Conservation (phyloP, 2,329 filamentous ascomycete species). For the Talaromyces rugulosus region DNA sequence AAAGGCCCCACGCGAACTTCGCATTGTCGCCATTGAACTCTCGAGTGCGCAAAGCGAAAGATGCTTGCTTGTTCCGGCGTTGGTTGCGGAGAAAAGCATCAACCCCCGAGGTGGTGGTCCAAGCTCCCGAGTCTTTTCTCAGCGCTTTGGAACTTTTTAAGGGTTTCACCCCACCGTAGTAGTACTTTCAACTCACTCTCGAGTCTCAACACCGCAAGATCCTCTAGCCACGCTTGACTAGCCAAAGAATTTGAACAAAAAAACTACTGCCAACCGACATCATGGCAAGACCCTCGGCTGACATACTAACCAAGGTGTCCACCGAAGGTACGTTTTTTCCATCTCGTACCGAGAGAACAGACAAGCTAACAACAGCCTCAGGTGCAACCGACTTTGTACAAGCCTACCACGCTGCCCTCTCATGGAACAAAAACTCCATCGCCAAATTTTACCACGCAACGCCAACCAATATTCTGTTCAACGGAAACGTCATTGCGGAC, state of each 20-base stretch:
- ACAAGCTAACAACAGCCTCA: constrained; percentile 25
- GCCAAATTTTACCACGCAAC: constrained; percentile 64
- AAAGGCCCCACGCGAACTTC: constrained; percentile 22
- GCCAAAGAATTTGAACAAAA: background rate
- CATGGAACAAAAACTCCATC: constrained; percentile 55
- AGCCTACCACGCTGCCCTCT: constrained; percentile 71
- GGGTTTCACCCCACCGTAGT: background rate
- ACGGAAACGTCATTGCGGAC: constrained; percentile 64
- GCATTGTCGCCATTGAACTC: constrained; percentile 8
- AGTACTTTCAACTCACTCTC: background rate
- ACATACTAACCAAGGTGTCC: constrained; percentile 37
- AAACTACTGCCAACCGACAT: background rate
- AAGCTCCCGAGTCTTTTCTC: constrained; percentile 22
- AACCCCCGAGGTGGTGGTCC: constrained; percentile 30
- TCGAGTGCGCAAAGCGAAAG: background rate
- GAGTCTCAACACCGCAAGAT: background rate
- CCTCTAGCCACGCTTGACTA: background rate
- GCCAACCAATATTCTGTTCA: constrained; percentile 68
- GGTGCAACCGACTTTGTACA: constrained; percentile 69
- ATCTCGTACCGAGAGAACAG: background rate
- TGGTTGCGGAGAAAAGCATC: constrained; percentile 10
- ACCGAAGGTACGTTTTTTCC: constrained; percentile 33
- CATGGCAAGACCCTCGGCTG: constrained; percentile 31
- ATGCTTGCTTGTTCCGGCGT: background rate
- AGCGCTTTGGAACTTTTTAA: background rate